Evolutionary conservation across 2,329 filamentous ascomycete species (phyloP).

Genomic region (Allantophomopsis cytisporea): DNA sequence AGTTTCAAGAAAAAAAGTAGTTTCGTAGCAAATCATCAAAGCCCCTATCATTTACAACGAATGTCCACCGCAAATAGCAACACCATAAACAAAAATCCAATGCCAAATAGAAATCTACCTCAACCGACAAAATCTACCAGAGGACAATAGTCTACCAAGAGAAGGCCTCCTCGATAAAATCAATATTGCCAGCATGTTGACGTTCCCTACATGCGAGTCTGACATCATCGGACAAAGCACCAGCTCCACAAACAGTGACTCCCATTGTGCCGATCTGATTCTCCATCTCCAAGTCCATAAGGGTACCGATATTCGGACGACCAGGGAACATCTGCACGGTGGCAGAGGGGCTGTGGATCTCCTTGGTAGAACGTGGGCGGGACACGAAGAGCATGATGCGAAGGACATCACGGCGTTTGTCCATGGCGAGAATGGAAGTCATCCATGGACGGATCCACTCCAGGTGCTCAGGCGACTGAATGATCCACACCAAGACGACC

Average conservation of each 20-base stretch:
- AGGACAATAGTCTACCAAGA: constrained; percentile 30
- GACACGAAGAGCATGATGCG: constrained; percentile 71
- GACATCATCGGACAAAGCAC: constrained; percentile 63
- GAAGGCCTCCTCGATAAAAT: constrained; percentile 73
- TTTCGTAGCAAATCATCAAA: neutral
- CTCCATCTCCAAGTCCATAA: constrained; percentile 62
- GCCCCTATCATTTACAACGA: constrained; percentile 7
- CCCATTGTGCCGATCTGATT: constrained; percentile 61
- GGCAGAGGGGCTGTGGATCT: constrained; percentile 64
- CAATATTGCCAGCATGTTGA: constrained; percentile 52
- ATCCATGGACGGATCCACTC: constrained; percentile 80
- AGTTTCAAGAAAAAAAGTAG: neutral
- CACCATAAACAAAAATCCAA: too few relatives aligned
- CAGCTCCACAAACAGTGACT: constrained; percentile 63
- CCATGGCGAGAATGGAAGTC: constrained; percentile 67
- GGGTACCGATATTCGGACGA: constrained; percentile 58
- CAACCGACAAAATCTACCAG: too few relatives aligned
- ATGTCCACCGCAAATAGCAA: constrained; percentile 1
- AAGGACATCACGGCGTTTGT: constrained; percentile 57
- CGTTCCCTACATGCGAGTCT: constrained; percentile 50
- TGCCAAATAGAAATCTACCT: too few relatives aligned
- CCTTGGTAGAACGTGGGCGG: constrained; percentile 60
- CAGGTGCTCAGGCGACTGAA: constrained; percentile 66
- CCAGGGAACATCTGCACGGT: constrained; percentile 80
- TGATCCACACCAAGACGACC: constrained; percentile 65